Conservation (phyloP, 208 protist genomes). For the Porcisia hertigi region DNA sequence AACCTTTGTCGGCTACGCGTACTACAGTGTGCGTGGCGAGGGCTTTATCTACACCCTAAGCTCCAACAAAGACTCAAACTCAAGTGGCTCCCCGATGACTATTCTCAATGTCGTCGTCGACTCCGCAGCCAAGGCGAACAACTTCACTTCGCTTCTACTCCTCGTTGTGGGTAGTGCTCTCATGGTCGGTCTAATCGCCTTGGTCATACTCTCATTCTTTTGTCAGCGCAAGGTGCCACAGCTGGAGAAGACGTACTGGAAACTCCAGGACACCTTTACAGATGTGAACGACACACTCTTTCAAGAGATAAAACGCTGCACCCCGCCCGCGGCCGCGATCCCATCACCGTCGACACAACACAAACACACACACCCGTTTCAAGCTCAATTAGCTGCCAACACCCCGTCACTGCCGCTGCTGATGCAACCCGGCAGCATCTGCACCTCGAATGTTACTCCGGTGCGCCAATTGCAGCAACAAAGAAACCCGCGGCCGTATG, state of each 20-base stretch:
- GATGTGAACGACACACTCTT: slow-evolving; percentile 20
- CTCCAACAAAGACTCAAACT: background rate
- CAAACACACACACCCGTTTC: background rate
- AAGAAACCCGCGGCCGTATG: slow-evolving; percentile 1
- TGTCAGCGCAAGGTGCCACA: slow-evolving; percentile 11
- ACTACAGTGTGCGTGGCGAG: slow-evolving; percentile 21
- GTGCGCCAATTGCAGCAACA: background rate
- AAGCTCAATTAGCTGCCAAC: background rate
- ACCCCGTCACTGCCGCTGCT: background rate
- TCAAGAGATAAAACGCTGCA: slow-evolving; percentile 5
- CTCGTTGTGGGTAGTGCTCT: slow-evolving; percentile 16
- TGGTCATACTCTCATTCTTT: slow-evolving; percentile 19
- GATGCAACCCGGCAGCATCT: slow-evolving; percentile 3
- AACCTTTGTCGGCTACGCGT: slow-evolving; percentile 27
- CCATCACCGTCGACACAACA: background rate
- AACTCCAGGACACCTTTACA: slow-evolving; percentile 19
- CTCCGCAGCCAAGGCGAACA: background rate
- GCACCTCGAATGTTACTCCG: background rate
- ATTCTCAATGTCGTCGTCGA: slow-evolving; percentile 8
- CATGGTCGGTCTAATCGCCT: slow-evolving; percentile 20
- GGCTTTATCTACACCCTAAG: slow-evolving; percentile 21
- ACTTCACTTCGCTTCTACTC: slow-evolving; percentile 30
- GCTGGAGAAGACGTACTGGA: slow-evolving; percentile 30
- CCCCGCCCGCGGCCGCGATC: background rate
- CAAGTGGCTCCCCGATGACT: background rate